phyloP scores from a whole-genome alignment of 805 yeast species.

The Maudiozyma pseudohumilis region DNA sequence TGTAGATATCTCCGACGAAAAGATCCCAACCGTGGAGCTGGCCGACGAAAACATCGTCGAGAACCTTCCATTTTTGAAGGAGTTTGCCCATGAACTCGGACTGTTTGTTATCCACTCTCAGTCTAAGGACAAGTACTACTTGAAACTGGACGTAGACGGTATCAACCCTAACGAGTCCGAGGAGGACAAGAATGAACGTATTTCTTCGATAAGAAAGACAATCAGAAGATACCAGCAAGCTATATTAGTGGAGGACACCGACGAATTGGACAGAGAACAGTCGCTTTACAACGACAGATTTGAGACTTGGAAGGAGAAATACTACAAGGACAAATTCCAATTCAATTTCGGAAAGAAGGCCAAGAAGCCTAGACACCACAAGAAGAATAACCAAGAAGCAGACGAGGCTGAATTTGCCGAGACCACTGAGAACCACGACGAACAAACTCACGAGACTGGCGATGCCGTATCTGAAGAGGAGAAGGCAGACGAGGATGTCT shows the following conservation, averaged over 20 bases:
- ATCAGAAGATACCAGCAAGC: conserved; percentile 61
- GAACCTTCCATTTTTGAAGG: conserved; percentile 52
- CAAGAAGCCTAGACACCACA: background rate
- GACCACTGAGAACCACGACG: too few species aligned
- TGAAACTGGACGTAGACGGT: conserved; percentile 65
- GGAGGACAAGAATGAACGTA: conserved; percentile 51
- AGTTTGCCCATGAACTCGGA: conserved; percentile 57
- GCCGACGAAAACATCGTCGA: conserved; percentile 29
- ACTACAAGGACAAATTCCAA: conserved; percentile 71
- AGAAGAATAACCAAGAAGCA: background rate
- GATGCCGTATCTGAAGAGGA: background rate
- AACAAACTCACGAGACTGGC: background rate
- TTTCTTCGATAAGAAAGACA: conserved; percentile 40
- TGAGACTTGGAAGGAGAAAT: conserved; percentile 72
- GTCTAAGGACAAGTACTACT: conserved; percentile 44
- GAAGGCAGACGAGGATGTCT: background rate
- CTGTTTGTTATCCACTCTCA: conserved; percentile 55
- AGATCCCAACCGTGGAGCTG: conserved; percentile 32
- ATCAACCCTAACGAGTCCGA: conserved; percentile 55
- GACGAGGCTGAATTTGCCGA: background rate
- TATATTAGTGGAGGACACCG: conserved; percentile 46
- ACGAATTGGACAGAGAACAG: conserved; percentile 39
- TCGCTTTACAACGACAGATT: conserved; percentile 66
- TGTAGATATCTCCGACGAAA: conserved; percentile 34
- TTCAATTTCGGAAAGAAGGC: conserved; percentile 29